These are phyloP conservation scores for Butyriboletus loyo DNA, from an alignment of 768 basidiomycete species.

Conservation along the genomic window DNA sequence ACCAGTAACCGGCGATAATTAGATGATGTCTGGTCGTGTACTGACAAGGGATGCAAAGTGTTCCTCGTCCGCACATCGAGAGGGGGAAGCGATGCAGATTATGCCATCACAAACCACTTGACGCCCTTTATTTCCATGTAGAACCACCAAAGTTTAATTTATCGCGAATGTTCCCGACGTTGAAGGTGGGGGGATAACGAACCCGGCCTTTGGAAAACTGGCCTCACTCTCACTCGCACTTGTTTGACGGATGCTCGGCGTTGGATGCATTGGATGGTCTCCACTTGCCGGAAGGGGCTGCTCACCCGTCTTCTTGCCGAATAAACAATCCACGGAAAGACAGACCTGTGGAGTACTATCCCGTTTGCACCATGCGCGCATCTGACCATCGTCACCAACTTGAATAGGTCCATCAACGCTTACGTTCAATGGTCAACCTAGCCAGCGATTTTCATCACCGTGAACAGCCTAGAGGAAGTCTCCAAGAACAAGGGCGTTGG, in stretches of 20 bases:
- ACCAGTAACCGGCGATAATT: too few relatives aligned
- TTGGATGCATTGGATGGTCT: constrained; percentile 5
- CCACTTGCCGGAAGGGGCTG: constrained; percentile 1
- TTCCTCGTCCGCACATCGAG: not conserved
- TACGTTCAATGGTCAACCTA: not conserved
- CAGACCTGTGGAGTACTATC: not conserved
- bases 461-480: constrained; percentile 7
- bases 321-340: constrained; percentile 2
- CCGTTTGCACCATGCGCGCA: not conserved
- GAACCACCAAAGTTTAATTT: not conserved
- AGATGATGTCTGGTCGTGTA: not conserved
- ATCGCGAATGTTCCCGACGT: constrained; percentile 1
- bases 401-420: not conserved
- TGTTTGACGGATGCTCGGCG: constrained; percentile 36
- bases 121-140: not conserved
- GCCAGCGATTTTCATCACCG: not conserved
- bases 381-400: not conserved
- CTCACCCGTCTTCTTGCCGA: constrained; percentile 3
- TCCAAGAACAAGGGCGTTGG: not conserved
- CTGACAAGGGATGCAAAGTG: constrained; percentile 3
- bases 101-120: not conserved
- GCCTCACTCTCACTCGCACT: too few relatives aligned
- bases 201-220: too few relatives aligned
- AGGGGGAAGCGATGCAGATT: not conserved
- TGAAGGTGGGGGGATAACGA: not conserved